Evolutionary conservation across 202 grass and related monocot genomes (phyloP), one percentile per base, ranked within the genome.

Genomic region (Setaria viridis): DNA sequence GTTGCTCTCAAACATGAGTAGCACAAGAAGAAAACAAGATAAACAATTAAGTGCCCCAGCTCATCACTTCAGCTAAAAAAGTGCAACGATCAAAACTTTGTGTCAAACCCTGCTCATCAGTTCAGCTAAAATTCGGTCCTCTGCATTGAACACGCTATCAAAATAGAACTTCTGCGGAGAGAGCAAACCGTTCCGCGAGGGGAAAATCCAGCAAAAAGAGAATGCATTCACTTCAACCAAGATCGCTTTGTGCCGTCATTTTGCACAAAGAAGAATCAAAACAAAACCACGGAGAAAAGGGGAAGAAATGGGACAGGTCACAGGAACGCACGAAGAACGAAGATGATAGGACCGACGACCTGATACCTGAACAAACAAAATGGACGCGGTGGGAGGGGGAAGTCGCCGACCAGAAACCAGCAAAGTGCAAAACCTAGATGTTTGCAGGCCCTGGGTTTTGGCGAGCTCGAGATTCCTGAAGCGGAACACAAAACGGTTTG

Each of bases 1-100:
- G 72, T 41, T 57, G 73, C 17, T 76, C 51, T 76, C 51, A 58
- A 57, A 76, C 53, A 76, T 76, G 74, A 42, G 51, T 59, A 39
- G 51, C 47, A 55, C 34, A 9, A 42, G 13, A 39, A 65, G 2
- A 64, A 83, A 25, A 25, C 25, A 39, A 2, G 66, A 68, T 58
- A 72, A 72, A 17, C 1, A 34, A 72, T 19, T 9, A 49, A 33
- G 46, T 53, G 50, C 14, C 71, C 0, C 16, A 15, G 12, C 39
- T 41, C 39, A 41, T 41, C 39, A 41, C 39, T 39, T 41, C 5
- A 41, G 39, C 39, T 41, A 30, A 9, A 16, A 32, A 16, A 33
- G 32, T 9, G 21, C 7, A 4, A 29, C 0, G 11, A 48, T 47
- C 6, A 71, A 33, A 39, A 13, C 39, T 45, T 11, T n/a, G 66